These are phyloP conservation scores for Fusarium odoratissimum DNA, from an alignment of 2,329 filamentous ascomycete genomes.

Conservation along the genomic window DNA sequence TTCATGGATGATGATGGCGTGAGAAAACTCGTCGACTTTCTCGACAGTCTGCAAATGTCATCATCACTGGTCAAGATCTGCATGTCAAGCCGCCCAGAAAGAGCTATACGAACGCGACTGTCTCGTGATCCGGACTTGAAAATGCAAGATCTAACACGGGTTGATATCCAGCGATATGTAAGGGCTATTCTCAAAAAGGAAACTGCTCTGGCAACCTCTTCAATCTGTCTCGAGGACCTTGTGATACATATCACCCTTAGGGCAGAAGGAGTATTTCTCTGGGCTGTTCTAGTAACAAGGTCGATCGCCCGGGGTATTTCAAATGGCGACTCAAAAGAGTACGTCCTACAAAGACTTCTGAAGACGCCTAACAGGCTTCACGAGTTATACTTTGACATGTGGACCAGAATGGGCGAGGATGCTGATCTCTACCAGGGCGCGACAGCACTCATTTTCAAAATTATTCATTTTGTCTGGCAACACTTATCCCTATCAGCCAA, in stretches of 20 bases:
- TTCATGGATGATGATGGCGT: accelerated
- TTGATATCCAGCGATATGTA: accelerated
- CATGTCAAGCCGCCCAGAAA: accelerated
- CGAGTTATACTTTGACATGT: neutral
- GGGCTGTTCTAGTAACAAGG: neutral
- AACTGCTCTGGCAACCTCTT: accelerated
- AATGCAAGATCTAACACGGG: accelerated
- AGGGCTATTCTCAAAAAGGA: accelerated
- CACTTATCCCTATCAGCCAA: too few relatives aligned
- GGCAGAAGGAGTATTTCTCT: accelerated
- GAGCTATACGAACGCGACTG: accelerated
- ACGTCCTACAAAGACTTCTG: accelerated
- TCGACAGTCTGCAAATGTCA: accelerated
- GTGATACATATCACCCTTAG: accelerated
- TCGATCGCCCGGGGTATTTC: accelerated
- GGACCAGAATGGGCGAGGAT: accelerated
- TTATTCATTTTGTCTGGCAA: accelerated
- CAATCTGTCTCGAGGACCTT: accelerated
- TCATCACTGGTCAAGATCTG: accelerated
- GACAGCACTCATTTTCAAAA: neutral
- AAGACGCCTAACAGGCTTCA: accelerated
- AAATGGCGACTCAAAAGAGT: accelerated
- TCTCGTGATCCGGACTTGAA: accelerated
- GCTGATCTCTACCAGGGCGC: accelerated
- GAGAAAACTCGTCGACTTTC: accelerated